Percentiles rank a stretch among this genome's conserved stretches.
Evolutionary conservation across 805 yeast genomes (phyloP).

Genomic region (Candida broadrunensis): DNA sequence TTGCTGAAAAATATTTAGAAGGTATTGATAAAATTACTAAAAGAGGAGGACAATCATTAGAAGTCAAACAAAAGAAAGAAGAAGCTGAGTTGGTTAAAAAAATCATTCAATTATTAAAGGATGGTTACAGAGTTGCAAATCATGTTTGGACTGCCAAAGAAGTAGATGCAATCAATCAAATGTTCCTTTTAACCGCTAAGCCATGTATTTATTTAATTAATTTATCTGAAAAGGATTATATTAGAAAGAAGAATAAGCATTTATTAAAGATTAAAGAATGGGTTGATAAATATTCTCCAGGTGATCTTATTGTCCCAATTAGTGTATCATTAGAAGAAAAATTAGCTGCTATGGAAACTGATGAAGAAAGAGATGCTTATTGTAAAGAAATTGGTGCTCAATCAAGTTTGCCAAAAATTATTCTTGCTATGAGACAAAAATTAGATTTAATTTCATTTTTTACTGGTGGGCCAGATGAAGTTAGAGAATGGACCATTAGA

Average conservation of each 20-base stretch:
- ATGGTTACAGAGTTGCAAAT: conserved; percentile 85
- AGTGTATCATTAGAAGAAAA: conserved; percentile 91
- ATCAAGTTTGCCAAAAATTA: conserved; percentile 83
- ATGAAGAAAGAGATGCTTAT: conserved; percentile 76
- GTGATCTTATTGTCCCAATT: conserved; percentile 83
- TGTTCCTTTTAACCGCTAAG: conserved; percentile 89
- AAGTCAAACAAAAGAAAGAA: conserved; percentile 84
- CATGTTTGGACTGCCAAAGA: conserved; percentile 87
- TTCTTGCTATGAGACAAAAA: conserved; percentile 81
- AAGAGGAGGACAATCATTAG: conserved; percentile 87
- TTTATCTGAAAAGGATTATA: conserved; percentile 83
- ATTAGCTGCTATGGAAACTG: conserved; percentile 82
- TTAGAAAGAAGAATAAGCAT: conserved; percentile 86
- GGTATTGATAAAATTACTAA: conserved; percentile 73
- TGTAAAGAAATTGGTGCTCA: conserved; percentile 68
- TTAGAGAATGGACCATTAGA: conserved; percentile 97
- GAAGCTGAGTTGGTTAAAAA: conserved; percentile 72
- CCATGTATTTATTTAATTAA: conserved; percentile 92
- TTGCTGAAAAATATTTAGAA: conserved; percentile 78
- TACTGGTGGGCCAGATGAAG: conserved; percentile 95
- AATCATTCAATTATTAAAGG: conserved; percentile 74
- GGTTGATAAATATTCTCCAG: conserved; percentile 86
- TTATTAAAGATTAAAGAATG: conserved; percentile 80
- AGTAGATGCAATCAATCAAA: conserved; percentile 83
- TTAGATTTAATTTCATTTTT: conserved; percentile 88